phyloP scores from a whole-genome alignment of 2,329 filamentous ascomycete genomes.

The Dactylonectria estremocensis region DNA sequence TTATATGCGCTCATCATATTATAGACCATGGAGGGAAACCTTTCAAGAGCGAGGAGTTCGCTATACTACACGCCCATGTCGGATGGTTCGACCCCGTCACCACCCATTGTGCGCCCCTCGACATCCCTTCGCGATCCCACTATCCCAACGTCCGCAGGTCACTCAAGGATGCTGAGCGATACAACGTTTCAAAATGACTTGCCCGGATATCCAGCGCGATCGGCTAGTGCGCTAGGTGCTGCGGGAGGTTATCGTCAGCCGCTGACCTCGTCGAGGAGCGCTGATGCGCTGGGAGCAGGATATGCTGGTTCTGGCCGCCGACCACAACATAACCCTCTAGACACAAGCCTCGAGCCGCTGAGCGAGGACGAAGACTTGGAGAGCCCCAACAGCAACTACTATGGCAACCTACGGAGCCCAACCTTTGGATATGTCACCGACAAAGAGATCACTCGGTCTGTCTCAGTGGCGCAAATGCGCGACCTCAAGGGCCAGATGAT shows the following conservation, averaged over 20 bases:
- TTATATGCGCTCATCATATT: slow-evolving; percentile 33
- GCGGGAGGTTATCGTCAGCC: slow-evolving; percentile 72
- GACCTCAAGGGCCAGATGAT: slow-evolving; percentile 88
- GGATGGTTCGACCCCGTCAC: slow-evolving; percentile 68
- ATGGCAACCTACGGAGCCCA: slow-evolving; percentile 61
- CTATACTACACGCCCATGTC: slow-evolving; percentile 64
- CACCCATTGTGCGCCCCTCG: slow-evolving; percentile 57
- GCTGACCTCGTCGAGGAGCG: slow-evolving; percentile 60
- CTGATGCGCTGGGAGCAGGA: slow-evolving; percentile 57
- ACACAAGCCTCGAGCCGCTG: slow-evolving; percentile 66
- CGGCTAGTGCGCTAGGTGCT: slow-evolving; percentile 75
- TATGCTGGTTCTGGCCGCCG: slow-evolving; percentile 52
- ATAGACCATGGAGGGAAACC: slow-evolving; percentile 94
- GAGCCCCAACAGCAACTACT: slow-evolving; percentile 42
- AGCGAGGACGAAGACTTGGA: slow-evolving; percentile 65
- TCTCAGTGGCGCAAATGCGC: slow-evolving; percentile 81
- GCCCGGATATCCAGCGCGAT: slow-evolving; percentile 65
- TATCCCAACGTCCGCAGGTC: slow-evolving; percentile 35
- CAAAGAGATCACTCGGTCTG: slow-evolving; percentile 72
- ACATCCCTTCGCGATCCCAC: slow-evolving; percentile 44
- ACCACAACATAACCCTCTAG: slow-evolving; percentile 58
- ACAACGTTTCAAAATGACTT: slow-evolving; percentile 46
- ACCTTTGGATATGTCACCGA: slow-evolving; percentile 60
- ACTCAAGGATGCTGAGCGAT: slow-evolving; percentile 54
- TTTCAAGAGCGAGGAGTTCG: slow-evolving; percentile 82